These are phyloP conservation scores for Trichoderma sp. DNA, from an alignment of 2,329 filamentous ascomycete species.

Conservation along the genomic window DNA sequence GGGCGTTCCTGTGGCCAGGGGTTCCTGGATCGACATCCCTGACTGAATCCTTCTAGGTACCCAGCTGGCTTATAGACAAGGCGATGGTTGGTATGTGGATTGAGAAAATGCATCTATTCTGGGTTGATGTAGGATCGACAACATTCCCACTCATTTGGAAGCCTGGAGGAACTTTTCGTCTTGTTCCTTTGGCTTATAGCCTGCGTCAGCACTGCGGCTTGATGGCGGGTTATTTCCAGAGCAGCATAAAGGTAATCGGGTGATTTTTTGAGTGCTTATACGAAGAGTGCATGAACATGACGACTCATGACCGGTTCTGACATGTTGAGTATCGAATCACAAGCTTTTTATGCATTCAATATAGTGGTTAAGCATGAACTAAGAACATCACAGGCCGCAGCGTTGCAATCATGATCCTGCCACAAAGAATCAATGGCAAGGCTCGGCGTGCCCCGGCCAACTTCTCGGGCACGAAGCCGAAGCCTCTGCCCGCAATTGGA, in stretches of 20 bases:
- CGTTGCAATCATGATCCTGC: no score
- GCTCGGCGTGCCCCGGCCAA: no score
- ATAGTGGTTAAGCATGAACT: neutral
- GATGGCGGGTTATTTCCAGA: neutral
- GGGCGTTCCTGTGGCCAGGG: neutral
- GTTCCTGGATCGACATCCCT: neutral
- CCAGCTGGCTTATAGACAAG: neutral
- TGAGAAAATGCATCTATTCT: neutral
- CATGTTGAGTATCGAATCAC: no score
- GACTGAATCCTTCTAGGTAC: neutral
- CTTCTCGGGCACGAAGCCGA: no score
- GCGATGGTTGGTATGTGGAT: neutral
- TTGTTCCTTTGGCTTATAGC: neutral
- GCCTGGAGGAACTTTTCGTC: neutral
- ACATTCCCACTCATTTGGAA: no score
- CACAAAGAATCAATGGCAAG: no score
- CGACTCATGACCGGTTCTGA: neutral
- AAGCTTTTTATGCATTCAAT: neutral
- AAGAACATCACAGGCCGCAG: no score
- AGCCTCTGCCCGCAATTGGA: no score
- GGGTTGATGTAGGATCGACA: neutral
- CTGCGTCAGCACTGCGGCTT: neutral
- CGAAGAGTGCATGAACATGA: neutral
- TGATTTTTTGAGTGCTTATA: neutral
- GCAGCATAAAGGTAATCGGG: neutral